A percentile compares a stretch with the other conserved stretches of the same genome.
These are phyloP conservation scores for Dalbergia cochinchinensis DNA, from an alignment of 306 rosid genomes.

Conservation along the genomic window DNA sequence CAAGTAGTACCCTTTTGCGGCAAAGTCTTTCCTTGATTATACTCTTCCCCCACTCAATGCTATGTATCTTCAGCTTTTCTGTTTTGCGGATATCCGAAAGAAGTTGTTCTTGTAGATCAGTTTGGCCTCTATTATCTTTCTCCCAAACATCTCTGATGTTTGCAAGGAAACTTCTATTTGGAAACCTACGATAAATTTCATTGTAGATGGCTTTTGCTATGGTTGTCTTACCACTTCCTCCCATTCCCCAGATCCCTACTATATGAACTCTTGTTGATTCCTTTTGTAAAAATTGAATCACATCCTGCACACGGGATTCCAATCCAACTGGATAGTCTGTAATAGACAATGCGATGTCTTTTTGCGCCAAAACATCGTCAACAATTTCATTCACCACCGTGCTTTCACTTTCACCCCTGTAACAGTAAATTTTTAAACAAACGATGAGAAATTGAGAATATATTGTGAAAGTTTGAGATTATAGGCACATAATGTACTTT, in stretches of 20 bases:
- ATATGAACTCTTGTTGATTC: background rate
- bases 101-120: conserved; percentile 31
- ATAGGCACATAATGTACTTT: background rate
- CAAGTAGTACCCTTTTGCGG: background rate
- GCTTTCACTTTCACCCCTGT: background rate
- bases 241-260: conserved; percentile 45
- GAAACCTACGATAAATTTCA: background rate
- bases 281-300: background rate
- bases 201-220: conserved; percentile 39
- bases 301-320: conserved; percentile 10
- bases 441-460: too few relatives aligned
- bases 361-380: background rate
- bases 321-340: conserved; percentile 45
- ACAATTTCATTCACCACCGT: background rate
- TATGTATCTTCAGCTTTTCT: conserved; percentile 4
- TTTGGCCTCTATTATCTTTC: background rate
- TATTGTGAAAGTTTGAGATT: background rate
- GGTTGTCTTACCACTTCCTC: conserved; percentile 40
- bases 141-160: conserved; percentile 39
- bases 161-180: conserved; percentile 20
- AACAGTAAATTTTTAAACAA: background rate
- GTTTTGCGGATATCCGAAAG: conserved; percentile 13
- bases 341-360: background rate
- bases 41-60: background rate
- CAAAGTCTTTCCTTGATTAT: background rate